phyloP scores from a whole-genome alignment of 352 stramenopile species.

The Globisporangium apiculatum region DNA sequence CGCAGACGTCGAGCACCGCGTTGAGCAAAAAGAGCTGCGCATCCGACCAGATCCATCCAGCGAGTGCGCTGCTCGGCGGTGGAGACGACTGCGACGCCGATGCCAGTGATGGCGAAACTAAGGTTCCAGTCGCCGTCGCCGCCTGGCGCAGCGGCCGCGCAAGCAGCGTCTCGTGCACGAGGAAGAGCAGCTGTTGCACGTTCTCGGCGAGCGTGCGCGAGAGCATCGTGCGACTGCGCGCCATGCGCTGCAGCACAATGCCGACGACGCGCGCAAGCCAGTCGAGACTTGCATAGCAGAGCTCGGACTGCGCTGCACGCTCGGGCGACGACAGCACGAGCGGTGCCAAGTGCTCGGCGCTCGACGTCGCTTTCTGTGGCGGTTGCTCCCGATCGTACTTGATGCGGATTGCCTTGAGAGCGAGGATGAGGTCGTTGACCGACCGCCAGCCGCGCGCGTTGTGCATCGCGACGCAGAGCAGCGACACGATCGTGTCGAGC shows the following conservation, averaged over 20 bases:
- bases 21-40: constrained; percentile 67
- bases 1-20: constrained; percentile 65
- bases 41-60: constrained; percentile 36
- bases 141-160: constrained; percentile 18
- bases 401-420: constrained; percentile 47
- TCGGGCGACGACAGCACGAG: constrained; percentile 8
- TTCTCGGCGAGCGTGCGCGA: constrained; percentile 70
- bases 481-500: constrained; percentile 75
- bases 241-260: constrained; percentile 76
- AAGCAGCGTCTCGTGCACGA: constrained; percentile 63
- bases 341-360: not conserved
- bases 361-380: not conserved
- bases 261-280: constrained; percentile 58
- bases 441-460: constrained; percentile 51
- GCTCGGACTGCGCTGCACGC: constrained; percentile 21
- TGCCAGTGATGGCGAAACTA: not conserved
- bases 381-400: constrained; percentile 38
- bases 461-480: constrained; percentile 68
- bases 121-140: not conserved
- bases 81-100: not conserved
- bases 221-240: constrained; percentile 65
- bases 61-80: constrained; percentile 10
- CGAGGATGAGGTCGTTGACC: constrained; percentile 59
- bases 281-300: constrained; percentile 42
- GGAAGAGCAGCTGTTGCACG: constrained; percentile 60